phyloP scores from a whole-genome alignment of 2,329 filamentous ascomycete genomes.

The Trematosphaeria pertusa region DNA sequence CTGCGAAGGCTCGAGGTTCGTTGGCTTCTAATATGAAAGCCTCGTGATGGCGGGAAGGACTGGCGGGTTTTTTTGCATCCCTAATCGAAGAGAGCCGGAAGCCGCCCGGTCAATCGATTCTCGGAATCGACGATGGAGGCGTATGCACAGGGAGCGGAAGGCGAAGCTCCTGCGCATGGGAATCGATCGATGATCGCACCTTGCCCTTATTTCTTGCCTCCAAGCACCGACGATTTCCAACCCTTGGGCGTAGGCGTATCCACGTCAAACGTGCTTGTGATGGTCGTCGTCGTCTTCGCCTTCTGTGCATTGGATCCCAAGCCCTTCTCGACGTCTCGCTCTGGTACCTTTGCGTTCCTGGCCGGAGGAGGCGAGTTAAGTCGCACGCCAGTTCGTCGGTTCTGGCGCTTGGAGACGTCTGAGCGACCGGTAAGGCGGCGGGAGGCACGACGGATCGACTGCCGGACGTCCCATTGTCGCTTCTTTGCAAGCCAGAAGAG shows the following conservation, averaged over 20 bases:
- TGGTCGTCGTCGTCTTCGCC: slow-evolving; percentile 41
- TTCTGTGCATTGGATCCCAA: slow-evolving; percentile 19
- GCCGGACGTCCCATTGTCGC: slow-evolving; percentile 79
- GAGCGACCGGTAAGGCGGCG: slow-evolving; percentile 53
- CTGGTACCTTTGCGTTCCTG: slow-evolving; percentile 24
- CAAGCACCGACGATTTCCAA: slow-evolving; percentile 14
- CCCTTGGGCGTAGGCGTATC: slow-evolving; percentile 31
- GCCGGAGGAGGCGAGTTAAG: slow-evolving; percentile 43
- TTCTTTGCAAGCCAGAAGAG: slow-evolving; percentile 85
- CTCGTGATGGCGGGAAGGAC: too few species aligned
- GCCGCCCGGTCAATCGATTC: background rate
- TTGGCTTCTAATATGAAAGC: too few species aligned
- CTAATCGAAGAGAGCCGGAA: background rate
- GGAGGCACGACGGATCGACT: slow-evolving; percentile 72
- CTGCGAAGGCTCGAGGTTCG: too few species aligned
- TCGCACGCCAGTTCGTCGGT: slow-evolving; percentile 44
- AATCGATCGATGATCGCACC: too few species aligned
- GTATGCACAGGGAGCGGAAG: background rate
- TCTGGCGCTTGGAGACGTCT: slow-evolving; percentile 38
- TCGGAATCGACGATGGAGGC: background rate
- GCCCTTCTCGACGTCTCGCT: slow-evolving; percentile 44
- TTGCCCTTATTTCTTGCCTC: slow-evolving; percentile 3
- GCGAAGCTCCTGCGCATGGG: too few species aligned
- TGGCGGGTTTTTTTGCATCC: too few species aligned
- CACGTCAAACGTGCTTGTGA: slow-evolving; percentile 41